Evolutionary conservation across 2,329 filamentous ascomycete genomes (phyloP).

Genomic region (Penicillium psychrosexuale): DNA sequence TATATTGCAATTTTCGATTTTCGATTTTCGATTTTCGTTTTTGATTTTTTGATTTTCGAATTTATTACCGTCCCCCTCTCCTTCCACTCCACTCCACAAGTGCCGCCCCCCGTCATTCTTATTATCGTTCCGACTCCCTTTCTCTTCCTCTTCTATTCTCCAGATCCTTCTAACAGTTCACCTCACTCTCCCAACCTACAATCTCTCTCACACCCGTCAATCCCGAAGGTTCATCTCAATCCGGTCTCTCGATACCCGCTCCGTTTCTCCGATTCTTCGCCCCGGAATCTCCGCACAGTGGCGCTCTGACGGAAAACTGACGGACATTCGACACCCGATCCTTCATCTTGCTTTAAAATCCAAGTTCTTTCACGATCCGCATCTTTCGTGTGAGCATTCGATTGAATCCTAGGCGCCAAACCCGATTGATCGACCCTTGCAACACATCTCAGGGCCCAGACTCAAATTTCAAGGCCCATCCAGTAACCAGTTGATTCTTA

Average conservation of each 20-base stretch:
- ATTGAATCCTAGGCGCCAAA: slow-evolving; percentile 21
- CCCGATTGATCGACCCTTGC: slow-evolving; percentile 19
- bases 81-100: slow-evolving; percentile 23
- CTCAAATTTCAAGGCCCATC: slow-evolving; percentile 10
- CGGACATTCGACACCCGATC: slow-evolving; percentile 9
- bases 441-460: slow-evolving; percentile 17
- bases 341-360: slow-evolving; percentile 10
- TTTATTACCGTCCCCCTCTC: slow-evolving; percentile 24
- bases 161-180: slow-evolving; percentile 2
- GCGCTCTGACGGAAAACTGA: slow-evolving; percentile 16
- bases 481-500: slow-evolving; percentile 14
- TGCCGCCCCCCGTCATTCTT: slow-evolving; percentile 29
- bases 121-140: slow-evolving; percentile 26
- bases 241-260: slow-evolving; percentile 13
- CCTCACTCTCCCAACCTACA: neutral
- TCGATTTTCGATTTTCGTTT: slow-evolving; percentile 22
- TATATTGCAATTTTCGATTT: slow-evolving; percentile 12
- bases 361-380: slow-evolving; percentile 2
- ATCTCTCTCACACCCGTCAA: neutral
- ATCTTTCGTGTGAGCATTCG: slow-evolving; percentile 7
- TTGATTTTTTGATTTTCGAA: slow-evolving; percentile 10
- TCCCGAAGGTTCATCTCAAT: slow-evolving; percentile 16
- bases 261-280: slow-evolving; percentile 2
- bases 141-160: slow-evolving; percentile 11
- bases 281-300: slow-evolving; percentile 19